Evolutionary conservation across 768 basidiomycete species (phyloP).

Genomic region (Suillus tomentosus): DNA sequence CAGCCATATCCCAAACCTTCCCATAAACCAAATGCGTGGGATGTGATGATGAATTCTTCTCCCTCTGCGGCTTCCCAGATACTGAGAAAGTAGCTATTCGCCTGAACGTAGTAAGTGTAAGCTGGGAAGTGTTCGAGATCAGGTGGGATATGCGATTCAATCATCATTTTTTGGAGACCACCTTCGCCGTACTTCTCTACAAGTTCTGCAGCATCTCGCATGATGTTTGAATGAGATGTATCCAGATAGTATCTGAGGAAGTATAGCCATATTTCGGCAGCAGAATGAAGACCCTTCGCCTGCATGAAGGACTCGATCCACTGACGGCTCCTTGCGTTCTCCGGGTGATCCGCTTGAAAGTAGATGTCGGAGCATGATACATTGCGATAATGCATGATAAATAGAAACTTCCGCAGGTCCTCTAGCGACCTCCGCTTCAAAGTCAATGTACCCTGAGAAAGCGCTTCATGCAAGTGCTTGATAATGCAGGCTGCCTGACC

Average conservation of each 20-base stretch:
- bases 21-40: conserved; percentile 36
- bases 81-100: conserved; percentile 21
- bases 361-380: too few species aligned
- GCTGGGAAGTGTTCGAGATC: conserved; percentile 24
- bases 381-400: too few species aligned
- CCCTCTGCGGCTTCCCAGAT: conserved; percentile 31
- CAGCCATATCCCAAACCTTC: conserved; percentile 32
- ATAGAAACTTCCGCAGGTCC: too few species aligned
- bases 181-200: conserved; percentile 3
- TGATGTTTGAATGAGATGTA: too few species aligned
- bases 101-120: conserved; percentile 28
- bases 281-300: too few species aligned
- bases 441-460: too few species aligned
- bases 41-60: conserved; percentile 37
- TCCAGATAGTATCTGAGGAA: too few species aligned
- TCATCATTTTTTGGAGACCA: neutral
- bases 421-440: too few species aligned
- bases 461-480: conserved; percentile 5
- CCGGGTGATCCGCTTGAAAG: too few species aligned
- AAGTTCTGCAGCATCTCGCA: neutral
- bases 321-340: too few species aligned
- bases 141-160: conserved; percentile 5
- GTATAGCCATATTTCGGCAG: too few species aligned
- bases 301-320: too few species aligned
- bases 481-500: conserved; percentile 27